Conservation (phyloP, 208 protist species). For the Trypanosoma brucei region DNA sequence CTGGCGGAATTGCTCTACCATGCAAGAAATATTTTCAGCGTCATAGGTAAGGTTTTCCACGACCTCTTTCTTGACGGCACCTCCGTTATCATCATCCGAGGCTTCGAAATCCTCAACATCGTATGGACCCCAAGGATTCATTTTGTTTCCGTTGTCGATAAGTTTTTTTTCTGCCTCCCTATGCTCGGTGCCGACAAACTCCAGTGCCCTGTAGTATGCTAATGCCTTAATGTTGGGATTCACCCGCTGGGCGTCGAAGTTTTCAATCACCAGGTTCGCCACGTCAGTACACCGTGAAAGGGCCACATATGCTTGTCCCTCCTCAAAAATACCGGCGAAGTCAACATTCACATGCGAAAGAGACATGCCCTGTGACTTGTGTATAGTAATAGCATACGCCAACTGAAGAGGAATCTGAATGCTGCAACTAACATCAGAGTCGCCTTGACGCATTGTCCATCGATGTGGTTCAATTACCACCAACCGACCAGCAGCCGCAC, state of each 20-base stretch:
- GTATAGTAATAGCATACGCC: conserved; percentile 95
- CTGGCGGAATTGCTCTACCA: conserved; percentile 51
- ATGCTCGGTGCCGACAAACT: conserved; percentile 2
- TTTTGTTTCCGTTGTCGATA: neutral
- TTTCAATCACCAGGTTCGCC: conserved; percentile 48
- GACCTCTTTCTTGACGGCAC: conserved; percentile 1
- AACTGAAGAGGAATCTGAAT: conserved; percentile 92
- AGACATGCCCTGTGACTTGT: conserved; percentile 96
- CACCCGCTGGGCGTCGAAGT: conserved; percentile 51
- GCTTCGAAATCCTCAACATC: conserved; percentile 4
- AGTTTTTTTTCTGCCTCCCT: conserved; percentile 13
- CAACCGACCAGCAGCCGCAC: conserved; percentile 16
- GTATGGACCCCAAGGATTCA: conserved; percentile 15
- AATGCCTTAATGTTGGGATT: conserved; percentile 57
- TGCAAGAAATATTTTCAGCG: conserved; percentile 16
- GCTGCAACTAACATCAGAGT: conserved; percentile 33
- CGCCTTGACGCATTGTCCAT: conserved; percentile 64
- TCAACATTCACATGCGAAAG: conserved; percentile 82
- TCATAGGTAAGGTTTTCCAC: neutral
- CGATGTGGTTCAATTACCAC: conserved; percentile 73
- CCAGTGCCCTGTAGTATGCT: conserved; percentile 78
- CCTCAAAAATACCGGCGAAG: conserved; percentile 69
- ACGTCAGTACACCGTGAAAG: conserved; percentile 82
- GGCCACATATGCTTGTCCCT: conserved; percentile 87
- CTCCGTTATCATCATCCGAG: conserved; percentile 3